Base-by-base conservation (phyloP, 78 protist genomes). In the Dictyostelium capitatum region DNA sequence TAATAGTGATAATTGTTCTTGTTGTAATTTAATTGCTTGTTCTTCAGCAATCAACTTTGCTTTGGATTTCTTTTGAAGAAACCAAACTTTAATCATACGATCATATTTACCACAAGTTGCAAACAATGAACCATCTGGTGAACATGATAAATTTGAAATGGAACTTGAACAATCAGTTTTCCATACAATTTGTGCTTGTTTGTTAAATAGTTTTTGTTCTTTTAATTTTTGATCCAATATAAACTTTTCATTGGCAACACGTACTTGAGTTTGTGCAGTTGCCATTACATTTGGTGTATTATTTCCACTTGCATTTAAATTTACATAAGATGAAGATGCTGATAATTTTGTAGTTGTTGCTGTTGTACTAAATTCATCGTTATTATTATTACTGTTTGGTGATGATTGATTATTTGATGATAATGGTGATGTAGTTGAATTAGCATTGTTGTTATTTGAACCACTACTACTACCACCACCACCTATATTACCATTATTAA, bases 71-170 rank as follows among this genome's bases (percentile, higher is more conserved):
- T 79, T 79, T 37, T 85, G 92, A 41, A 74, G 56, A 30, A 56
- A 85, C 92, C 92, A 85, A 30, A 85, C 77, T 12, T 85, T 85
- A 17, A 85, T n/a, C 64, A 85, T 57, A 23, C 92, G 53, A 62
- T 85, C 92, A 11, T 25, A 72, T 65, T 85, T 85, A n/a, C 83
- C 82, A 72, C 82, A 57, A 6, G 92, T 85, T 25, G 92, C 92
- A 75, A 85, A 85, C 51, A 85, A 28, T 43, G 81, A 75, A 9
- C 92, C 92, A 59, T 85, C 92, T 1, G 92, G 92, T 59, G 92
- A 73, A 25, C 70, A 43, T 23, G 92, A 20, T 12, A 75, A 19
- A 79, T 74, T n/a, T 6, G 37, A 20, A 19, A 85, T 75, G 10
- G 92, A 51, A 14, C 59, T 67, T 6, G 92, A 72, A 19, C 59